Evolutionary conservation across 2,329 filamentous ascomycete species (phyloP).

Genomic region (Fusarium neocosmosporiellum): DNA sequence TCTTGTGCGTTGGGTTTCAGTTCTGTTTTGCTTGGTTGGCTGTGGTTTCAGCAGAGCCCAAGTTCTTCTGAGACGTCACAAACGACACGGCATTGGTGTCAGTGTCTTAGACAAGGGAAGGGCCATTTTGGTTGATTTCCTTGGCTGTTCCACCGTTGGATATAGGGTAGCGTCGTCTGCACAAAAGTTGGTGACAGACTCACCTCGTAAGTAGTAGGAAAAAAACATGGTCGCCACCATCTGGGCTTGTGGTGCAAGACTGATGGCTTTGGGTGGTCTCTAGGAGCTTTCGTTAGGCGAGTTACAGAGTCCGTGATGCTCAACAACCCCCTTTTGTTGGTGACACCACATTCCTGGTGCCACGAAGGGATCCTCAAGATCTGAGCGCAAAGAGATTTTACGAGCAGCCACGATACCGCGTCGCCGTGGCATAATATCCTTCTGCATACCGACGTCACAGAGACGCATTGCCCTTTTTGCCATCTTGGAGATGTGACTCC

Average conservation of each 20-base stretch:
- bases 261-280: neutral
- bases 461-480: constrained; percentile 5
- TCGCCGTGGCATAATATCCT: constrained; percentile 11
- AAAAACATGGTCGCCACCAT: neutral
- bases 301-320: neutral
- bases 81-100: constrained; percentile 15
- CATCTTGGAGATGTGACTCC: neutral
- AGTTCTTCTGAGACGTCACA: constrained; percentile 27
- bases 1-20: constrained; percentile 34
- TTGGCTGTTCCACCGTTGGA: neutral
- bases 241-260: neutral
- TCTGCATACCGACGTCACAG: constrained; percentile 27
- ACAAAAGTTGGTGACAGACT: neutral
- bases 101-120: constrained; percentile 22
- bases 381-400: constrained; percentile 21
- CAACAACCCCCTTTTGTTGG: constrained; percentile 21
- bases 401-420: constrained; percentile 34
- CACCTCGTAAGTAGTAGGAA: neutral
- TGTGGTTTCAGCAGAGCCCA: constrained; percentile 10
- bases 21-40: constrained; percentile 34
- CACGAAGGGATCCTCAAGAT: constrained; percentile 11
- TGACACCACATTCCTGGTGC: constrained; percentile 33
- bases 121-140: neutral
- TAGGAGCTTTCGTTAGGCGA: neutral
- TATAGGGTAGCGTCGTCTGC: constrained; percentile 26